Evolutionary conservation across 2,329 filamentous ascomycete genomes (phyloP).

Genomic region (Neonectria punicea): DNA sequence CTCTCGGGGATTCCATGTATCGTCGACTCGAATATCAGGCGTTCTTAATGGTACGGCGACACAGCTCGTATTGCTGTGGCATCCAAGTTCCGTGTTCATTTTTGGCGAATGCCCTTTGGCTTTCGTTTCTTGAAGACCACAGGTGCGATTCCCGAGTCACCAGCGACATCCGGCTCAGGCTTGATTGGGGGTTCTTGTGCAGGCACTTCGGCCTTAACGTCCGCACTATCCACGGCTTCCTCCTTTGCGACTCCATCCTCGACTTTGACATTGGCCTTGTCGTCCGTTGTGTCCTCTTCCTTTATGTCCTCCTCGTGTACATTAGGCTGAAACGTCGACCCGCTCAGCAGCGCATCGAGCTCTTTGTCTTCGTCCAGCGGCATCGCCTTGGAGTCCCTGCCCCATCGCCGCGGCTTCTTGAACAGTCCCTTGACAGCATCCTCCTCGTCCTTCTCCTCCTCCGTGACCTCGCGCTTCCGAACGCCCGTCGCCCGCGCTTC

Average conservation of each 20-base stretch:
- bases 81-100: slow-evolving; percentile 49
- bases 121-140: slow-evolving; percentile 86
- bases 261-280: slow-evolving; percentile 47
- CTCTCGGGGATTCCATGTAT: not conserved
- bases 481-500: slow-evolving; percentile 66
- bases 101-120: slow-evolving; percentile 71
- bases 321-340: slow-evolving; percentile 45
- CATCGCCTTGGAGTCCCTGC: slow-evolving; percentile 62
- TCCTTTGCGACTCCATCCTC: slow-evolving; percentile 20
- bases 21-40: not conserved
- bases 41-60: not conserved
- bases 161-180: slow-evolving; percentile 43
- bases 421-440: slow-evolving; percentile 67
- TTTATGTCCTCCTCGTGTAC: slow-evolving; percentile 38
- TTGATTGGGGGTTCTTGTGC: slow-evolving; percentile 40
- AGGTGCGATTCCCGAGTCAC: slow-evolving; percentile 47
- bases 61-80: not conserved
- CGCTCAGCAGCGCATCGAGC: slow-evolving; percentile 69
- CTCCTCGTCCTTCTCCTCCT: slow-evolving; percentile 70
- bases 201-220: slow-evolving; percentile 56
- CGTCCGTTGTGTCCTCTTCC: slow-evolving; percentile 37
- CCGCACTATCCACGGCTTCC: slow-evolving; percentile 13
- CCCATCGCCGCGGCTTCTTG: slow-evolving; percentile 68
- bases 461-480: slow-evolving; percentile 70
- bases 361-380: slow-evolving; percentile 62